Percentiles rank a stretch among this genome's conserved stretches.
phyloP scores from a whole-genome alignment of 345 rosid genomes.

The Eucalyptus urophylla region DNA sequence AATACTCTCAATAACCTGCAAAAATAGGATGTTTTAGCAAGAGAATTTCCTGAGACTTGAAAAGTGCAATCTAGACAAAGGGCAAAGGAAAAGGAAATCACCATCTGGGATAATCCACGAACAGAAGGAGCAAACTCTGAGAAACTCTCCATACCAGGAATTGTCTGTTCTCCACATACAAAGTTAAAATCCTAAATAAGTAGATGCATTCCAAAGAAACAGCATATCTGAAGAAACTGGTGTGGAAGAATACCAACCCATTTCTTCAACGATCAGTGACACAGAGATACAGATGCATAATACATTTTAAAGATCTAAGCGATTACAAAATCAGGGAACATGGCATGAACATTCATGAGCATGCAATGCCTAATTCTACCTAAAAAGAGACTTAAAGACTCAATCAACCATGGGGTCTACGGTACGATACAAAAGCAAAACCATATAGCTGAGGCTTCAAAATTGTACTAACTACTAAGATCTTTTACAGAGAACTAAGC shows the following conservation, averaged over 20 bases:
- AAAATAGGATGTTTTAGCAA: neutral
- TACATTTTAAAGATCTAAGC: neutral
- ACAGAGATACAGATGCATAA: neutral
- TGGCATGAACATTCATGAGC: neutral
- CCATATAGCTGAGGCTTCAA: neutral
- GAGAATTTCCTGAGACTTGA: neutral
- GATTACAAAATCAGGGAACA: neutral
- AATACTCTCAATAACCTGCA: slow-evolving; percentile 92
- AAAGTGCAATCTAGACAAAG: neutral
- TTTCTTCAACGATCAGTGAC: neutral
- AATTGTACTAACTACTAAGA: neutral
- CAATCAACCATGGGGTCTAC: neutral
- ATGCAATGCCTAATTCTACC: neutral
- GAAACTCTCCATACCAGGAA: slow-evolving; percentile 76
- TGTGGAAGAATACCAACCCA: neutral
- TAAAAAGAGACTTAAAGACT: neutral
- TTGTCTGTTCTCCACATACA: slow-evolving; percentile 33
- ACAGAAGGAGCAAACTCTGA: slow-evolving; percentile 41
- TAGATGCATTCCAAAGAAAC: neutral
- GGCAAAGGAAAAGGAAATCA: slow-evolving; percentile 1
- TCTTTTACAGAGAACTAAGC: neutral
- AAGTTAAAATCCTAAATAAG: neutral
- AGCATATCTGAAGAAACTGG: neutral
- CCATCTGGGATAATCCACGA: slow-evolving; percentile 97
- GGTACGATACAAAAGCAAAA: neutral